A percentile compares a stretch with the other conserved stretches of the same genome.
These are phyloP conservation scores for Leccinum ochraceum DNA, from an alignment of 768 basidiomycete genomes.

Conservation along the genomic window DNA sequence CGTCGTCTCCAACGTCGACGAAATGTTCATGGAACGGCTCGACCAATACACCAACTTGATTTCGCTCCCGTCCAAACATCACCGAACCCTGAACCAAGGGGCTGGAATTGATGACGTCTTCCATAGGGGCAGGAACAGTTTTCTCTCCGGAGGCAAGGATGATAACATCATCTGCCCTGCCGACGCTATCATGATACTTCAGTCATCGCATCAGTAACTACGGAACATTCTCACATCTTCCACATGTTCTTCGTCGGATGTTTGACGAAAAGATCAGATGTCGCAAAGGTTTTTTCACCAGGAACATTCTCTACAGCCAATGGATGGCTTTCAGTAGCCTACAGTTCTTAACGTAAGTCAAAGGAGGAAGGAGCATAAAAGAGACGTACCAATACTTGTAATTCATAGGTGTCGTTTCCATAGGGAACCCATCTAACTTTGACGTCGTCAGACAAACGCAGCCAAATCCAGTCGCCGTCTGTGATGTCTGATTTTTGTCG, in stretches of 20 bases:
- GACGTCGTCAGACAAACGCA: slow-evolving; percentile 9
- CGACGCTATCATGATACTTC: slow-evolving; percentile 30
- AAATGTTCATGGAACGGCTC: slow-evolving; percentile 23
- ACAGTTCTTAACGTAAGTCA: not conserved
- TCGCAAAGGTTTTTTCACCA: slow-evolving; percentile 38
- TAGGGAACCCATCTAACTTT: slow-evolving; percentile 35
- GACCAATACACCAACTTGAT: slow-evolving; percentile 33
- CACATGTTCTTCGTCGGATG: slow-evolving; percentile 47
- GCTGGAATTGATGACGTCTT: slow-evolving; percentile 18
- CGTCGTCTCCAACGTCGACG: slow-evolving; percentile 16
- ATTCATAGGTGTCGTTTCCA: slow-evolving; percentile 36
- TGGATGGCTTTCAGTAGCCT: slow-evolving; percentile 6
- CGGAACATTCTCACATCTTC: slow-evolving; percentile 37
- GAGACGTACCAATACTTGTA: slow-evolving; percentile 35
- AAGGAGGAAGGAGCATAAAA: not conserved
- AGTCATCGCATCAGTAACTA: not conserved
- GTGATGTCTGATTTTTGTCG: slow-evolving; percentile 3
- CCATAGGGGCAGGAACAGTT: slow-evolving; percentile 36
- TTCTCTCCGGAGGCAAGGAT: slow-evolving; percentile 36
- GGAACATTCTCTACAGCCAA: slow-evolving; percentile 34
- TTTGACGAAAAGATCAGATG: slow-evolving; percentile 43
- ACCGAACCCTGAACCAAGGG: slow-evolving; percentile 24
- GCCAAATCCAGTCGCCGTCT: slow-evolving; percentile 22
- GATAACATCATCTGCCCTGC: slow-evolving; percentile 38
- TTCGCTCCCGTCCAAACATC: slow-evolving; percentile 36